Evolutionary conservation across 352 stramenopile genomes (phyloP).

Genomic region (Globisporangium ultimum): DNA sequence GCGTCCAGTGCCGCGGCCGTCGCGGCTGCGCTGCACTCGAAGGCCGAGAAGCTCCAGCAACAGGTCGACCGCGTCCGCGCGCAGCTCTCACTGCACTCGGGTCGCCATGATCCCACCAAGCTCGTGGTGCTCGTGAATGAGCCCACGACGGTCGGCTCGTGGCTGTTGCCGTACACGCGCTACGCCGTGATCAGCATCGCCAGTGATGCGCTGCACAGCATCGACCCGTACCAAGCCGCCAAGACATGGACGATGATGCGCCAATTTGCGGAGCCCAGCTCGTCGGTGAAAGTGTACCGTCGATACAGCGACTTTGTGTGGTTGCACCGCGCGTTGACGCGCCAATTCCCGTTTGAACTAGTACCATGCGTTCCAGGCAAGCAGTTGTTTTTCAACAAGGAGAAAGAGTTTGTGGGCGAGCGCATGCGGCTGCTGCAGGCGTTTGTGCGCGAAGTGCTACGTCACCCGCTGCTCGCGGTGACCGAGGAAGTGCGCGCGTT

Average conservation of each 20-base stretch:
- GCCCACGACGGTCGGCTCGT: constrained; percentile 75
- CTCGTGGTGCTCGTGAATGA: constrained; percentile 82
- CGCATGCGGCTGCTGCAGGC: constrained; percentile 80
- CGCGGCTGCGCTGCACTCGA: constrained; percentile 63
- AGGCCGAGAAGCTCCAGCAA: constrained; percentile 66
- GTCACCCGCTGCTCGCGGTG: constrained; percentile 56
- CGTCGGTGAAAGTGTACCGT: constrained; percentile 80
- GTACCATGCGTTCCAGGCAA: constrained; percentile 75
- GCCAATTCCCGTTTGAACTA: constrained; percentile 70
- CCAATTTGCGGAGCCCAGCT: constrained; percentile 67
- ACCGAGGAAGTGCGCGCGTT: constrained; percentile 74
- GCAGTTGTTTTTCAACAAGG: constrained; percentile 81
- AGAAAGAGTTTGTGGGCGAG: constrained; percentile 83
- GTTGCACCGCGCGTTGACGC: constrained; percentile 64
- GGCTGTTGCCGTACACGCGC: constrained; percentile 79
- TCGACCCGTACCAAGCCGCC: constrained; percentile 67
- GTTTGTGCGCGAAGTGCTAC: constrained; percentile 72
- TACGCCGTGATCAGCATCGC: constrained; percentile 82
- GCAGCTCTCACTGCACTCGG: constrained; percentile 74
- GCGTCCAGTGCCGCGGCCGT: constrained; percentile 61
- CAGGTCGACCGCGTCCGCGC: constrained; percentile 75
- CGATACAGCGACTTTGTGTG: constrained; percentile 87
- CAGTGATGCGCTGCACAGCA: constrained; percentile 32
- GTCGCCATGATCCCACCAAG: constrained; percentile 69
- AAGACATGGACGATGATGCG: constrained; percentile 76